Evolutionary conservation across 371 early-diverging fungal species (phyloP).

Genomic region (Mortierella sp.): DNA sequence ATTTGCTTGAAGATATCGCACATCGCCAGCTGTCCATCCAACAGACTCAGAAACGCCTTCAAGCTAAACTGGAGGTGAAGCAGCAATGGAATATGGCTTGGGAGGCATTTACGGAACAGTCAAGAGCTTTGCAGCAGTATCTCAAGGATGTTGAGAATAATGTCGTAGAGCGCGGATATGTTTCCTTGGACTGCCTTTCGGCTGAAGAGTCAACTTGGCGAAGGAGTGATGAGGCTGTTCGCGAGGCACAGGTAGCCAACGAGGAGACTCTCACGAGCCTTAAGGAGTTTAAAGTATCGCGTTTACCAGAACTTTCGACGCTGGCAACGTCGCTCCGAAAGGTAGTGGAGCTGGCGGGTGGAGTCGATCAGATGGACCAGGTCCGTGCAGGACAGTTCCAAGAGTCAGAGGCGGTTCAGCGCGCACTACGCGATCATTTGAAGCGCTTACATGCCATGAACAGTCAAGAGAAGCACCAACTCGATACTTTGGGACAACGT

Average conservation of each 20-base stretch:
- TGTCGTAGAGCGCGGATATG: slow-evolving; percentile 21
- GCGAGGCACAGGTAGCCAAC: slow-evolving; percentile 29
- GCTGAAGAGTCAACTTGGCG: slow-evolving; percentile 33
- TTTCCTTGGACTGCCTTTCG: slow-evolving; percentile 19
- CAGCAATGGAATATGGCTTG: slow-evolving; percentile 51
- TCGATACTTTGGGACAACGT: slow-evolving; percentile 37
- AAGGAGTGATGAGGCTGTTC: slow-evolving; percentile 18
- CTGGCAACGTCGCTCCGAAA: slow-evolving; percentile 21
- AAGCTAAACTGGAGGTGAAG: slow-evolving; percentile 37
- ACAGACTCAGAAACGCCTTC: slow-evolving; percentile 30
- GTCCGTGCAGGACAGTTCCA: slow-evolving; percentile 21
- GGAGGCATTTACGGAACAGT: slow-evolving; percentile 32
- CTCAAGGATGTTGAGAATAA: slow-evolving; percentile 31
- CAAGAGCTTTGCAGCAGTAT: slow-evolving; percentile 29
- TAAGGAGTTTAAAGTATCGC: slow-evolving; percentile 27
- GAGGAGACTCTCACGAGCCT: slow-evolving; percentile 26
- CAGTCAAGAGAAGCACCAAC: slow-evolving; percentile 28
- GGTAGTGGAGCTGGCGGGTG: slow-evolving; percentile 24
- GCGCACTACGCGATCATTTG: slow-evolving; percentile 18
- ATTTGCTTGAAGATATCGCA: slow-evolving; percentile 29
- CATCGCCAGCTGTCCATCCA: slow-evolving; percentile 30
- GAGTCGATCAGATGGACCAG: slow-evolving; percentile 26
- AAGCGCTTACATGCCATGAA: slow-evolving; percentile 24
- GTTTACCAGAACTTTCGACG: slow-evolving; percentile 26
- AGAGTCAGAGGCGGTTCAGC: slow-evolving; percentile 14